Percentiles rank a stretch among this genome's conserved stretches.
phyloP scores from a whole-genome alignment of 441 rosid species.

The Francoa sonchifolia region DNA sequence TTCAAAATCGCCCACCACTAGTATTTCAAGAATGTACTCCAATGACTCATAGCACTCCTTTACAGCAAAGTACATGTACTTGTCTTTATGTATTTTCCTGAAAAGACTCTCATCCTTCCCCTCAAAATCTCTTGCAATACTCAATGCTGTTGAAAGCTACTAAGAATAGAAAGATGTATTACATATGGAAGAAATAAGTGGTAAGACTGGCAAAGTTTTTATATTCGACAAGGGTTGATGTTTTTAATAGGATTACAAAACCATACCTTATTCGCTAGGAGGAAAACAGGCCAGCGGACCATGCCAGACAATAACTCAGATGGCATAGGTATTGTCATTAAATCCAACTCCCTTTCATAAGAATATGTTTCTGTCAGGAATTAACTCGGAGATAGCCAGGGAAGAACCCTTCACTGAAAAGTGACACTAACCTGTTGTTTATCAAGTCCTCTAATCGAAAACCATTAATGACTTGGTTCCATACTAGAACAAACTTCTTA shows the following conservation, averaged over 20 bases:
- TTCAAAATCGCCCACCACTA: constrained; percentile 68
- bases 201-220: too few species aligned
- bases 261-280: constrained; percentile 77
- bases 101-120: constrained; percentile 62
- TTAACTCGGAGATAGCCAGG: neutral
- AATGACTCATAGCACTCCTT: constrained; percentile 83
- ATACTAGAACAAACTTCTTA: constrained; percentile 78
- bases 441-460: constrained; percentile 86
- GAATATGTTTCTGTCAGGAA: constrained; percentile 7
- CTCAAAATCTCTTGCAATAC: constrained; percentile 67
- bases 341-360: constrained; percentile 65
- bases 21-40: constrained; percentile 73
- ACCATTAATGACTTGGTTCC: constrained; percentile 77
- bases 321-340: constrained; percentile 79
- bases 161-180: constrained; percentile 24
- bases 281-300: constrained; percentile 92
- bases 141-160: constrained; percentile 76
- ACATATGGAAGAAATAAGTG: constrained; percentile 13
- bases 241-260: too few species aligned
- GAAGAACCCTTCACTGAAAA: constrained; percentile 9
- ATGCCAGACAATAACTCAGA: constrained; percentile 51
- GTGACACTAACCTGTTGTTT: constrained; percentile 53
- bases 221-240: too few species aligned
- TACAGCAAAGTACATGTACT: constrained; percentile 77
- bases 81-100: constrained; percentile 64